A percentile compares a stretch with the other conserved stretches of the same genome.
Conservation (phyloP, 164 flowering plant species). For the Vitis labrusca region DNA sequence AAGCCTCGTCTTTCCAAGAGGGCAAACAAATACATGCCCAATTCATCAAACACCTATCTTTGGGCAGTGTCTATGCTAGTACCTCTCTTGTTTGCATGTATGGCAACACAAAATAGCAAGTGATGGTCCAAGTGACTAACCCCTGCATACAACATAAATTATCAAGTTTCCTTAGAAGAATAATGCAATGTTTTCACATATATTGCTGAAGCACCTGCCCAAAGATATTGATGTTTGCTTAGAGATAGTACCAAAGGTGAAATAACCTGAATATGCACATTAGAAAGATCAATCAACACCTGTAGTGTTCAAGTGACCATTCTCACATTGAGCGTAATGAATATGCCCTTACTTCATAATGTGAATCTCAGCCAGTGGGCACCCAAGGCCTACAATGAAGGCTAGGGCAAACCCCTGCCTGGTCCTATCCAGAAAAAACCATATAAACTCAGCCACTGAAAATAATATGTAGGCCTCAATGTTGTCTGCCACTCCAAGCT, state of each 20-base stretch:
- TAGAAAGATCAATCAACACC: neutral
- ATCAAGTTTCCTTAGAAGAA: neutral
- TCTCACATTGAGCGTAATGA: too few species aligned
- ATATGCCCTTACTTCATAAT: constrained; percentile 59
- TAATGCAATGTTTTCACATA: neutral
- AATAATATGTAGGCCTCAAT: constrained; percentile 74
- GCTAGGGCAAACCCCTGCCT: constrained; percentile 74
- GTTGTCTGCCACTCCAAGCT: constrained; percentile 73
- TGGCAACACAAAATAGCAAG: constrained; percentile 62
- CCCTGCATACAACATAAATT: constrained; percentile 47
- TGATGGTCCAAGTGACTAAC: neutral
- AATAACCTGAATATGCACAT: constrained; percentile 46
- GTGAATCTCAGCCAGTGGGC: constrained; percentile 88
- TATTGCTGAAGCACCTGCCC: constrained; percentile 50
- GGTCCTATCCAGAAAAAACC: constrained; percentile 69
- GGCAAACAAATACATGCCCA: too few species aligned
- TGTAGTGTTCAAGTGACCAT: too few species aligned
- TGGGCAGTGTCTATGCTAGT: too few species aligned
- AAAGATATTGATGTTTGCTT: constrained; percentile 66
- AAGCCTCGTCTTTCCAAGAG: too few species aligned
- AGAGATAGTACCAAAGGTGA: constrained; percentile 85
- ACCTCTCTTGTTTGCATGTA: too few species aligned
- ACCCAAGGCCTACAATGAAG: constrained; percentile 60
- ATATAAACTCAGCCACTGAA: constrained; percentile 68
- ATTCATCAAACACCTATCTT: too few species aligned